A percentile compares a stretch with the other conserved stretches of the same genome.
Evolutionary conservation across 2,329 filamentous ascomycete genomes (phyloP).

Genomic region (Cladophialophora bantiana): DNA sequence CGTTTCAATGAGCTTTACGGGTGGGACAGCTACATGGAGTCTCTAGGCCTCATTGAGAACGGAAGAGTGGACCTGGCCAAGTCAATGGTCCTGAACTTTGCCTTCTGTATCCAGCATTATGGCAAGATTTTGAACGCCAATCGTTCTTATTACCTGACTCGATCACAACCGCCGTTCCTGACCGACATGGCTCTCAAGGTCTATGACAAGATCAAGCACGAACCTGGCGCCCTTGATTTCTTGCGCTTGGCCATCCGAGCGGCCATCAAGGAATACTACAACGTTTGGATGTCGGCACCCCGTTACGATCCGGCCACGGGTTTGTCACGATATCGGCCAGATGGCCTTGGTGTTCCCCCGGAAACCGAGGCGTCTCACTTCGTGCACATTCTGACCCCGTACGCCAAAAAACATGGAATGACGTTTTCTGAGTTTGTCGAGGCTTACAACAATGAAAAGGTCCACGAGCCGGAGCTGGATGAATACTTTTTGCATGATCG

Average conservation of each 20-base stretch:
- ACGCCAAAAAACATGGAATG: conserved; percentile 83
- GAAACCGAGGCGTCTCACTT: conserved; percentile 92
- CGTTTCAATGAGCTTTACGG: conserved; percentile 98
- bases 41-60: conserved; percentile 84
- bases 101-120: conserved; percentile 98
- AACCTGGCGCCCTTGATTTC: conserved; percentile 81
- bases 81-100: conserved; percentile 94
- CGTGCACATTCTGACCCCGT: conserved; percentile 79
- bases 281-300: conserved; percentile 81
- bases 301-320: conserved; percentile 79
- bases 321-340: conserved; percentile 82
- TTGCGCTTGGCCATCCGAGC: conserved; percentile 80
- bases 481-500: conserved; percentile 96
- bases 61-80: conserved; percentile 87
- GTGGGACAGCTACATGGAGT: conserved; percentile 99
- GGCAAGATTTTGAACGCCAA: conserved; percentile 98
- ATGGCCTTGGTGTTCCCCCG: conserved; percentile 84
- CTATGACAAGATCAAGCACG: conserved; percentile 90
- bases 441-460: conserved; percentile 80
- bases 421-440: conserved; percentile 82
- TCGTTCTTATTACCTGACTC: conserved; percentile 90
- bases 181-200: conserved; percentile 96
- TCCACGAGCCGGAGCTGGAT: conserved; percentile 87
- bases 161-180: conserved; percentile 94
- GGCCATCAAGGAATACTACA: conserved; percentile 96